These are phyloP conservation scores for Neoboletus magnificus DNA, from an alignment of 768 basidiomycete species.

Conservation along the genomic window DNA sequence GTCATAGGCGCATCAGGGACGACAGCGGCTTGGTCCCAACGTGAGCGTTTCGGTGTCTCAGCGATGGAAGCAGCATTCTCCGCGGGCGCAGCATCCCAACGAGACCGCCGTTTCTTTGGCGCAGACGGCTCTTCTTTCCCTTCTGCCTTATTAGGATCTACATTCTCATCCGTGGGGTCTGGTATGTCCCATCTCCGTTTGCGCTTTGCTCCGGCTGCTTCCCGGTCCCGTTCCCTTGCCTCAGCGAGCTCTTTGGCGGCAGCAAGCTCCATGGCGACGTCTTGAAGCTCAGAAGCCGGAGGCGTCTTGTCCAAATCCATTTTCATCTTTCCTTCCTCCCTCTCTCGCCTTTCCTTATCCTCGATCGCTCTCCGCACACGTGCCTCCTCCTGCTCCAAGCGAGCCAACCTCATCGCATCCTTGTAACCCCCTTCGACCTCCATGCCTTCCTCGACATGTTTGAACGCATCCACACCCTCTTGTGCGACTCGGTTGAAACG, in stretches of 20 bases:
- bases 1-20: constrained; percentile 67
- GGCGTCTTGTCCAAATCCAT: constrained; percentile 93
- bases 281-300: constrained; percentile 74
- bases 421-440: constrained; percentile 87
- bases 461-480: constrained; percentile 78
- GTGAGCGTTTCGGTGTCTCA: constrained; percentile 83
- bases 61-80: constrained; percentile 47
- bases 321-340: constrained; percentile 69
- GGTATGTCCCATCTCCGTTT: constrained; percentile 80
- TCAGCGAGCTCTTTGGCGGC: constrained; percentile 40
- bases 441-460: constrained; percentile 60
- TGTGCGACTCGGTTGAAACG: constrained; percentile 82
- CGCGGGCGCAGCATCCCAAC: constrained; percentile 93
- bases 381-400: constrained; percentile 90
- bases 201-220: constrained; percentile 55
- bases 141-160: constrained; percentile 56
- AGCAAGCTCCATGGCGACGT: constrained; percentile 66
- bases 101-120: constrained; percentile 88
- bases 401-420: constrained; percentile 89
- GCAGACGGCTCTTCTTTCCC: constrained; percentile 74
- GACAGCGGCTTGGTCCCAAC: constrained; percentile 95
- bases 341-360: constrained; percentile 78
- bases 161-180: constrained; percentile 61
- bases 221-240: constrained; percentile 36
- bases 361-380: constrained; percentile 81